Evolutionary conservation across 1,284 basidiomycete genomes (phyloP).

Genomic region (Fomitopsis palustris): DNA sequence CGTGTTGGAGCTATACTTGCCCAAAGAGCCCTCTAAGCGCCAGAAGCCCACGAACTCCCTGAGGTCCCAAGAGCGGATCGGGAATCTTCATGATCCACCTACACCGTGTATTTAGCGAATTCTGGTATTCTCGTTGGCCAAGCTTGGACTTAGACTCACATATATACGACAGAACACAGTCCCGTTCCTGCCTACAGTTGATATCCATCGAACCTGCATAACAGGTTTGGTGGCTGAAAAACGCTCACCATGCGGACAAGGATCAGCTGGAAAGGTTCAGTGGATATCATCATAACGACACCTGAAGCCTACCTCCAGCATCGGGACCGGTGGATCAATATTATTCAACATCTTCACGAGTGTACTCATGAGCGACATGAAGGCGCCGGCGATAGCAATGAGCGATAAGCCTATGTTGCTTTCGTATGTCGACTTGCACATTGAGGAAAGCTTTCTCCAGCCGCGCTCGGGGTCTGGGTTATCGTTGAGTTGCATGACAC

Average conservation of each 20-base stretch:
- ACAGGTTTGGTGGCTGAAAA: not conserved
- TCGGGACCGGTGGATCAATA: constrained; percentile 54
- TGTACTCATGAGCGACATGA: constrained; percentile 60
- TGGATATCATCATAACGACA: too few species aligned
- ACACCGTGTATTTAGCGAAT: too few species aligned
- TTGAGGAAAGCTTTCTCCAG: too few species aligned
- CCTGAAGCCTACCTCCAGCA: constrained; percentile 44
- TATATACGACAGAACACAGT: constrained; percentile 40
- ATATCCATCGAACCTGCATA: not conserved
- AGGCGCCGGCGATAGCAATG: constrained; percentile 26
- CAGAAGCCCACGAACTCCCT: constrained; percentile 58
- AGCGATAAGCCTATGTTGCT: too few species aligned
- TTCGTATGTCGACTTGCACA: too few species aligned
- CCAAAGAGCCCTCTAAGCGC: constrained; percentile 61
- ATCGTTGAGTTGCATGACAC: too few species aligned
- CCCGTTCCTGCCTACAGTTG: constrained; percentile 39
- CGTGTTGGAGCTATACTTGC: constrained; percentile 29
- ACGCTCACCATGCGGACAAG: constrained; percentile 45
- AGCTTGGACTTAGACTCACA: constrained; percentile 37
- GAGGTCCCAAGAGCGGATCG: constrained; percentile 67
- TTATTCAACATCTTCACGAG: constrained; percentile 59
- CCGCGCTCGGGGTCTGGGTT: too few species aligned
- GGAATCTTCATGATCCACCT: constrained; percentile 16
- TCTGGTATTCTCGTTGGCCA: constrained; percentile 46
- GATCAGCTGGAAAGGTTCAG: constrained; percentile 33